Percentiles rank a stretch among this genome's conserved stretches.
Evolutionary conservation across 768 basidiomycete genomes (phyloP).

Genomic region (Hebeloma cylindrosporum): DNA sequence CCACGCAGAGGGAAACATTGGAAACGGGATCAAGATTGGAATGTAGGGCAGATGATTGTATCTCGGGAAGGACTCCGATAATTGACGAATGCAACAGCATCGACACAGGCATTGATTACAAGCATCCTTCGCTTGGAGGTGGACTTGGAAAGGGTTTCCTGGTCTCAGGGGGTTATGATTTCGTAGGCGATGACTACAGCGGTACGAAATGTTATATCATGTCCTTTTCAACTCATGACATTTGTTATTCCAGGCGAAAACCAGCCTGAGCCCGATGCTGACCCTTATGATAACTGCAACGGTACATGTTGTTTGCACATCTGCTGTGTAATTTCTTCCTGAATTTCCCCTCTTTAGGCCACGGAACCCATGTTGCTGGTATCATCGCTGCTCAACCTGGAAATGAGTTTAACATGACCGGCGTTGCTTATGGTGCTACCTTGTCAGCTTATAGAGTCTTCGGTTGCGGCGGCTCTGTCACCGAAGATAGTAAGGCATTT

Average conservation of each 20-base stretch:
- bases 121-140: slow-evolving; percentile 51
- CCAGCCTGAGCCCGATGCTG: slow-evolving; percentile 13
- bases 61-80: neutral
- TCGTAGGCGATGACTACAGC: slow-evolving; percentile 51
- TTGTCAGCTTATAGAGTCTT: slow-evolving; percentile 58
- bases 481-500: slow-evolving; percentile 45
- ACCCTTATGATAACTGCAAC: slow-evolving; percentile 14
- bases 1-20: slow-evolving; percentile 61
- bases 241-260: neutral
- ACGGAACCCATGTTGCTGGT: slow-evolving; percentile 57
- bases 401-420: slow-evolving; percentile 64
- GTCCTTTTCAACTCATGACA: neutral
- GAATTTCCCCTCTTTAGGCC: slow-evolving; percentile 21
- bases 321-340: too few species aligned
- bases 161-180: slow-evolving; percentile 50
- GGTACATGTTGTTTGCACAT: slow-evolving; percentile 3
- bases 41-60: slow-evolving; percentile 38
- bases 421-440: slow-evolving; percentile 61
- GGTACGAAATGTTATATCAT: slow-evolving; percentile 1
- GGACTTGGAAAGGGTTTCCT: slow-evolving; percentile 47
- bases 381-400: slow-evolving; percentile 60
- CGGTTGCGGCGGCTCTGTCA: slow-evolving; percentile 51
- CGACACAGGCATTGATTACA: slow-evolving; percentile 55
- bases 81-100: slow-evolving; percentile 33
- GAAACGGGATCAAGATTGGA: slow-evolving; percentile 66